Evolutionary conservation across 352 stramenopile genomes (phyloP).

Genomic region (Peronospora tabacina): DNA sequence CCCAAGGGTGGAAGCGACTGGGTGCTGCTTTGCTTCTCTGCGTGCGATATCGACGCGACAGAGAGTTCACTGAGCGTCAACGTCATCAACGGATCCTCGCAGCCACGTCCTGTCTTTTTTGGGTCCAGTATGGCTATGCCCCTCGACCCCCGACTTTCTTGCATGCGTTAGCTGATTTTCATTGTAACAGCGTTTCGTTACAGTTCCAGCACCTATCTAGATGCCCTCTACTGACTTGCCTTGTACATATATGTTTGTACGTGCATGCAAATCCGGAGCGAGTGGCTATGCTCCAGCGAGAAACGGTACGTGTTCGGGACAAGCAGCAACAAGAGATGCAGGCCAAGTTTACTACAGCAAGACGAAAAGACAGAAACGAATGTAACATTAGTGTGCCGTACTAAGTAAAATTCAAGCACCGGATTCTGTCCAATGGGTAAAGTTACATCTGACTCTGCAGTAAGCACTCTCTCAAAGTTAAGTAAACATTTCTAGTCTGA

Average conservation of each 20-base stretch:
- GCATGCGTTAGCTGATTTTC: conserved; percentile 23
- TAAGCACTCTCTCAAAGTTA: not conserved
- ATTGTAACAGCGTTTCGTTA: conserved; percentile 6
- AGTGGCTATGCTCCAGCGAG: conserved; percentile 44
- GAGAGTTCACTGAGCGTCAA: conserved; percentile 21
- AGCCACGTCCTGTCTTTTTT: conserved; percentile 14
- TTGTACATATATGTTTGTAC: not conserved
- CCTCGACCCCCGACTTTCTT: conserved; percentile 4
- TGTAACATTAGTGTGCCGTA: not conserved
- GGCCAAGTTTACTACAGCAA: conserved; percentile 12
- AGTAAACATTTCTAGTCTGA: not conserved
- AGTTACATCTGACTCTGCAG: not conserved
- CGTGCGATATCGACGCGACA: conserved; percentile 24
- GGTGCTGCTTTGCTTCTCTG: conserved; percentile 22
- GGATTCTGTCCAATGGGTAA: too few relatives aligned
- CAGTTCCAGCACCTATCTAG: conserved; percentile 6
- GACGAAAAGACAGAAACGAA: not conserved
- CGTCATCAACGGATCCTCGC: conserved; percentile 31
- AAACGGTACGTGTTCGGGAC: conserved; percentile 48
- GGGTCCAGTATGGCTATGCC: not conserved
- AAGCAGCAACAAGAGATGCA: conserved; percentile 43
- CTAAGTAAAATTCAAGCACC: too few relatives aligned
- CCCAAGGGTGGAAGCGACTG: conserved; percentile 51
- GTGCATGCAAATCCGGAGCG: conserved; percentile 36
- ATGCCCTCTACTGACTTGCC: conserved; percentile 3